Base-by-base conservation (phyloP, 2,329 filamentous ascomycete genomes). In the Ophiocordyceps australis region DNA sequence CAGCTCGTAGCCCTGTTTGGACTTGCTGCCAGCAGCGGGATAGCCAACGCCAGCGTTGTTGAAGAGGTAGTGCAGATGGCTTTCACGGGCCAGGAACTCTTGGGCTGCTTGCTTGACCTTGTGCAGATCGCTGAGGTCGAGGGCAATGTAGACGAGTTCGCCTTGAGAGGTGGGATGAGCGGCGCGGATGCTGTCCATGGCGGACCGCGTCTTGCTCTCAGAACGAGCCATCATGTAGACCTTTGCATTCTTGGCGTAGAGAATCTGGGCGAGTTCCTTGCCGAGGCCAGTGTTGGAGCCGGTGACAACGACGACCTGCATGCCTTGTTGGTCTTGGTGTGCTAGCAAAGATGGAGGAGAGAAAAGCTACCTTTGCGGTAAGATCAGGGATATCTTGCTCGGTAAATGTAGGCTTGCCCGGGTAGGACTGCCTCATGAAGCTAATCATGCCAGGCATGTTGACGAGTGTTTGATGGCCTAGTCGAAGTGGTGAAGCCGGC, bases 301-400 rank as follows among this genome's bases (percentile, higher is more conserved):
- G 2, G 47, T 70, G 5, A 72, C 55, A 27, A 71, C 55, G 42
- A 17, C 18, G 23, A 24, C 14, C 23, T 24, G 14, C 5, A 14
- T n/a, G n/a, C n/a, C n/a, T n/a, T n/a, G n/a, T n/a, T n/a, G n/a
- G n/a, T n/a, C n/a, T n/a, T n/a, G n/a, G n/a, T n/a, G n/a, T n/a
- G n/a, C n/a, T n/a, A n/a, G n/a, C n/a, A 8, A 10, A 16, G 7
- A 24, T 11, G 11, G 12, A 23, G 7, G 24, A 5, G 9, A 8
- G 17, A 11, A 23, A 20, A 22, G 62, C 38, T 46, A 75, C 73
- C 78, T 38, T 37, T 22, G 28, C 33, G 7, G 26, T 18, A 14
- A 37, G 24, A 20, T 36, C 33, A 1, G 80, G 75, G 14, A 89
- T 62, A 41, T 92, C 78, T 45, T 86, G 22, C n/a, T 35, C 33